These are phyloP conservation scores for Raffaelea albimanens DNA, from an alignment of 2,329 filamentous ascomycete species.

Conservation along the genomic window DNA sequence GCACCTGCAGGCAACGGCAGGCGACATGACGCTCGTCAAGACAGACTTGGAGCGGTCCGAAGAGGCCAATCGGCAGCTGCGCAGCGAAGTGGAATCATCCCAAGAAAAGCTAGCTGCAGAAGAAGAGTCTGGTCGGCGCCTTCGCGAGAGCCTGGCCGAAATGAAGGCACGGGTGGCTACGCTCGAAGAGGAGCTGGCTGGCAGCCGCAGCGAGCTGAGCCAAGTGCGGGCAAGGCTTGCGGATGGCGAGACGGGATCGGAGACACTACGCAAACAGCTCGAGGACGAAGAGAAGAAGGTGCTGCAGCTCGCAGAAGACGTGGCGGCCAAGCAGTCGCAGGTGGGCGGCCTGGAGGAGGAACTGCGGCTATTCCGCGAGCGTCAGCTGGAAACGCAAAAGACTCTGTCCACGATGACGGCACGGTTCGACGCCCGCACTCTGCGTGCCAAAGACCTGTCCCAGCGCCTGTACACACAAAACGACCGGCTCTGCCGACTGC, in stretches of 20 bases:
- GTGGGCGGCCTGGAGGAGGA: conserved; percentile 69
- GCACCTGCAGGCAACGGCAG: conserved; percentile 51
- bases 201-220: conserved; percentile 60
- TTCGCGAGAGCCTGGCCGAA: conserved; percentile 43
- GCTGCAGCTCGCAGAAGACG: conserved; percentile 55
- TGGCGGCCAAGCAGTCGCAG: conserved; percentile 68
- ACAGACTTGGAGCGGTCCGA: conserved; percentile 55
- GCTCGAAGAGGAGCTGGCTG: conserved; percentile 47
- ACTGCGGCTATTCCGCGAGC: conserved; percentile 58
- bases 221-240: conserved; percentile 62
- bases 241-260: conserved; percentile 76
- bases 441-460: conserved; percentile 72
- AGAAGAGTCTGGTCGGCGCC: conserved; percentile 39
- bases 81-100: conserved; percentile 44
- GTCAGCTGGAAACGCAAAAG: conserved; percentile 44
- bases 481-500: conserved; percentile 69
- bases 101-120: conserved; percentile 41
- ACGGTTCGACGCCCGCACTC: conserved; percentile 60
- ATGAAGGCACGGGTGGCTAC: conserved; percentile 45
- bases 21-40: conserved; percentile 48
- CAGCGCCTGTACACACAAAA: conserved; percentile 76
- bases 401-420: conserved; percentile 40
- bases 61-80: conserved; percentile 42
- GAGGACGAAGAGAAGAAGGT: conserved; percentile 68
- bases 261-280: conserved; percentile 64